Evolutionary conservation across 768 basidiomycete species (phyloP), one percentile per base, ranked within the genome.

Genomic region (Coprinopsis strossmayeri): DNA sequence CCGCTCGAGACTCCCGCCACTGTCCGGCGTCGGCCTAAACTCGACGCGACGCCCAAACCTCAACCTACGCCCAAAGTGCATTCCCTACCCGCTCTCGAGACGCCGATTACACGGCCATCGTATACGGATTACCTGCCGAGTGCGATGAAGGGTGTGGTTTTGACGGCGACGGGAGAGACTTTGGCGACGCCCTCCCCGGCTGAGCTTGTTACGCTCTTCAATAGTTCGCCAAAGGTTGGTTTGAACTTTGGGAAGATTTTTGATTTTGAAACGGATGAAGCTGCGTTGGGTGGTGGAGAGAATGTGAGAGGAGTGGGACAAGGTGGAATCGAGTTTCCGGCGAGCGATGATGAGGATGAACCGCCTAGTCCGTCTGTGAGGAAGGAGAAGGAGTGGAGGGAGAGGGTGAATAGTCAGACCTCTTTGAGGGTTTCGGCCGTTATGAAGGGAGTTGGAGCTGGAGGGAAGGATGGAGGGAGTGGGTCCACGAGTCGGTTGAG

Each of bases 161-260:
- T 91, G 30, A 90, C 90, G 0, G 69, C 82, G 7, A 90, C 90
- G 0, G 89, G 90, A 5, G 81, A 90, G 59, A 69, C 74, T 1
- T 69, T 91, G 5, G 71, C 78, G 2, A 92, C 89, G 11, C 89
- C 89, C 1, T 71, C 76, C 1, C 84, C 84, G 0, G 68, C 72
- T 0, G 84, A 85, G 57, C 70, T 90, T 0, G 75, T 75, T 2
- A 80, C 76, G 28, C 70, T 89, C 1, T 85, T 91, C 57, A 73
- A 78, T 25, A 73, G 76, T 34, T 83, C 82, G 5, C 88, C 88
- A 0, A 81, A 73, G 52, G 79, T 86, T 34, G 81, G 80, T 2
- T 70, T 91, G 23, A 80, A 86, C 57, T 91, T 91, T 58, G 76
- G 81, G 9, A 83, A 81, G 63, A 88, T 88, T 41, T 89, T 89